Evolutionary conservation across 2,329 filamentous ascomycete species (phyloP).

Genomic region (Paraphoma sp.): DNA sequence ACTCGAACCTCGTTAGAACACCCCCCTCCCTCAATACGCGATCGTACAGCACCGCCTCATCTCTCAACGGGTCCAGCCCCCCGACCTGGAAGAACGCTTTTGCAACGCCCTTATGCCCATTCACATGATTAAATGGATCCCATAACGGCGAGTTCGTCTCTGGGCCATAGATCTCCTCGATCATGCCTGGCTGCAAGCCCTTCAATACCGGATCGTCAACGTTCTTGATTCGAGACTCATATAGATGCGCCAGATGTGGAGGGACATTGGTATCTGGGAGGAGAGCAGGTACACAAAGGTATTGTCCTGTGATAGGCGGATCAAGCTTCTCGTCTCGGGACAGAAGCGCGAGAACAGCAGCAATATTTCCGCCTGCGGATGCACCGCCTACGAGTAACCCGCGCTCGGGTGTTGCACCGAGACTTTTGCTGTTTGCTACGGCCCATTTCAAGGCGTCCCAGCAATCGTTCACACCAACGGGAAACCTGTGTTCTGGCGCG

Average conservation of each 20-base stretch:
- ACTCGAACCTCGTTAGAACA: constrained; percentile 50
- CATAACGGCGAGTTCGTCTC: constrained; percentile 37
- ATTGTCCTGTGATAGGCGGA: constrained; percentile 54
- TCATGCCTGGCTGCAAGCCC: constrained; percentile 8
- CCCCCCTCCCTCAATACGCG: constrained; percentile 46
- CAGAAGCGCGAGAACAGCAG: constrained; percentile 55
- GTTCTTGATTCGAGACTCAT: constrained; percentile 46
- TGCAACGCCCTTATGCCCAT: constrained; percentile 50
- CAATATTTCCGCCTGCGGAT: constrained; percentile 61
- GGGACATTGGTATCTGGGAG: constrained; percentile 52
- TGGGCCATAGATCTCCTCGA: constrained; percentile 31
- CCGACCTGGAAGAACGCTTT: constrained; percentile 57
- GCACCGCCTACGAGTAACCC: constrained; percentile 61
- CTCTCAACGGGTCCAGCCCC: constrained; percentile 57
- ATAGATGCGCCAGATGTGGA: constrained; percentile 47
- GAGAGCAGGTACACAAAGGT: constrained; percentile 56
- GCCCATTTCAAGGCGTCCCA: constrained; percentile 56
- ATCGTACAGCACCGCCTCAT: constrained; percentile 58
- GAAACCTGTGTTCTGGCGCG: constrained; percentile 60
- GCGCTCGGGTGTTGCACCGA: constrained; percentile 51
- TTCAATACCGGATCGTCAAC: constrained; percentile 32
- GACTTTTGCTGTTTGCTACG: constrained; percentile 26
- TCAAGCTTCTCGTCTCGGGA: constrained; percentile 50
- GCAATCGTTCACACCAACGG: constrained; percentile 56
- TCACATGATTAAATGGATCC: constrained; percentile 43